Evolutionary conservation across 768 basidiomycete genomes (phyloP), one percentile per base, ranked within the genome.

Genomic region (Strobilomyces echinocephalus): DNA sequence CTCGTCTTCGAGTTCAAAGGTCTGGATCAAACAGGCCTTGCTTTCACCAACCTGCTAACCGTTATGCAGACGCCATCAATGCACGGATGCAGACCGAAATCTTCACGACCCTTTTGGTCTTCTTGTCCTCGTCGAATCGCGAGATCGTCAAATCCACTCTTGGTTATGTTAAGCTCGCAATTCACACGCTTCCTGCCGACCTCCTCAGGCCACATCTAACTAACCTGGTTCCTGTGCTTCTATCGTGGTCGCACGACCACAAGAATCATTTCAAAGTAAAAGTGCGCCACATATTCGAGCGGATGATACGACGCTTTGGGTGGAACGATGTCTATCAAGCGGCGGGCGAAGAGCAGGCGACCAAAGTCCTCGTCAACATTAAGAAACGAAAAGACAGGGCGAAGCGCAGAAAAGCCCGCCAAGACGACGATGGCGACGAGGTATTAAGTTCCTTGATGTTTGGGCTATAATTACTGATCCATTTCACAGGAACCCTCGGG

Each of bases 251-350:
- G 6, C 93, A 97, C 65, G 95, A 97, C 65, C 95, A 98, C 73
- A 95, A 95, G 69, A 98, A 98, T 63, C 97, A 97, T 67, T 98
- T 99, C 83, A 98, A 98, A 70, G 76, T 81, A 46, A 97, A 97
- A 74, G 93, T 97, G 21, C 84, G 92, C 41, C 95, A 98, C 69
- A 94, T 98, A 59, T 95, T 98, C 62, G 95, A 98, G 74, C 83
- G 95, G 44, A 85, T 97, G 82, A 79, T 98, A 59, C 76, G 95
- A 57, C 81, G 93, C 57, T 97, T 97, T 64, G 87, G 85, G 0
- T 97, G 83, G 79, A 84, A 94, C 38, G 87, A 87, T 41, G 83
- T 99, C 2, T 83, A 88, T 64, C 75, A 82, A 33, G 84, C 80
- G 63, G 80, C 83, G 2, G 81, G 81, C 2, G 87, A 88, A 48